phyloP scores from a whole-genome alignment of 2,329 filamentous ascomycete genomes.

The Stagonosporopsis cucurbitacearum region DNA sequence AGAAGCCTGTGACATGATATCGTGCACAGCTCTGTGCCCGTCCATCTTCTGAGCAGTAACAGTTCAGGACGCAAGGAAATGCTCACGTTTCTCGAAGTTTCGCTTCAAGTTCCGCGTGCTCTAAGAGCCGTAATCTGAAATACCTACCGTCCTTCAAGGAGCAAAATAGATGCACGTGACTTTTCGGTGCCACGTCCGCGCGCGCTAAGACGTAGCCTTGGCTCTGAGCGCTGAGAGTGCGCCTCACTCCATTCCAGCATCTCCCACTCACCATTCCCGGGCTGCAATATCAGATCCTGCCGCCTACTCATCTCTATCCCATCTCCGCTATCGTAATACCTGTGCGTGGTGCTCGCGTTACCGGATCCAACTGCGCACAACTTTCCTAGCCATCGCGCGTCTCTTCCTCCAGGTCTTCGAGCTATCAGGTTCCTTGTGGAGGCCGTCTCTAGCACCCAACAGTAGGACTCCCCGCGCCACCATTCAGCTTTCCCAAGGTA shows the following conservation, averaged over 20 bases:
- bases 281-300: slow-evolving; percentile 25
- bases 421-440: slow-evolving; percentile 29
- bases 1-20: neutral
- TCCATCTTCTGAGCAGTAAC: neutral
- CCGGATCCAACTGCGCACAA: slow-evolving; percentile 14
- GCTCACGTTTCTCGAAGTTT: neutral
- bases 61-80: neutral
- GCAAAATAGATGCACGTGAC: neutral
- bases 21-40: neutral
- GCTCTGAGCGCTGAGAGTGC: slow-evolving; percentile 14
- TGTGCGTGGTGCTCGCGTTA: slow-evolving; percentile 21
- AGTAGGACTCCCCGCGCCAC: slow-evolving; percentile 25
- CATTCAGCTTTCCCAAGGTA: slow-evolving; percentile 34
- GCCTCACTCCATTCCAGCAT: slow-evolving; percentile 23
- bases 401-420: slow-evolving; percentile 25
- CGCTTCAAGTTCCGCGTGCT: neutral
- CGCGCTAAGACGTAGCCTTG: slow-evolving; percentile 12
- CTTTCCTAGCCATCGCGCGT: slow-evolving; percentile 18
- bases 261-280: slow-evolving; percentile 29
- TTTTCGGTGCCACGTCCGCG: slow-evolving; percentile 9
- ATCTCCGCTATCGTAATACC: slow-evolving; percentile 21
- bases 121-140: neutral
- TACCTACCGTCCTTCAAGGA: neutral
- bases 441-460: slow-evolving; percentile 23
- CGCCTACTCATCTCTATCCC: slow-evolving; percentile 30